Evolutionary conservation across 306 rosid species (phyloP).

Genomic region (Castanea mollissima): DNA sequence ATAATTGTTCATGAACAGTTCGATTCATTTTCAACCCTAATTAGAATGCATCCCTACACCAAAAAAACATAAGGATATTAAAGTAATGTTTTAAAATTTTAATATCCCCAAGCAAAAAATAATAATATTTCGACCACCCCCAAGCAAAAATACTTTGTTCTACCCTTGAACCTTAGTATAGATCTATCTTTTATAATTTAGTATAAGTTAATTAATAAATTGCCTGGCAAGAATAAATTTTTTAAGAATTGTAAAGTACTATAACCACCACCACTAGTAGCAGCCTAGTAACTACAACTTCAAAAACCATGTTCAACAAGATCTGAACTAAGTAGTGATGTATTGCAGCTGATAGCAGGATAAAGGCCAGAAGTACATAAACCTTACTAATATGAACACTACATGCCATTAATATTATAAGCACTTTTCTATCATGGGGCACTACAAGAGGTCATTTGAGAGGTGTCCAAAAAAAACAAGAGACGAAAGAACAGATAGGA

Average conservation of each 20-base stretch:
- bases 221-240: background rate
- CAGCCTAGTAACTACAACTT: background rate
- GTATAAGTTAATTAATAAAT: background rate
- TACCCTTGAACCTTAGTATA: background rate
- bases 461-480: background rate
- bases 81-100: no score
- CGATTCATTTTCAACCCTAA: no score
- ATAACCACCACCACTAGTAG: background rate
- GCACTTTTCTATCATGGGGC: background rate
- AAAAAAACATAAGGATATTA: no score
- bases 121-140: no score
- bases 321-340: background rate
- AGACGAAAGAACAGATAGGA: slow-evolving; percentile 8
- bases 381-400: background rate
- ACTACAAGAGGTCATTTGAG: slow-evolving; percentile 9
- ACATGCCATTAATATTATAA: slow-evolving; percentile 1
- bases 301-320: background rate
- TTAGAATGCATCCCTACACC: no score
- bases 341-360: background rate
- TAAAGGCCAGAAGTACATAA: background rate
- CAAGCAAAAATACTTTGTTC: no score
- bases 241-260: background rate
- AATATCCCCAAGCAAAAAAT: no score
- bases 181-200: background rate
- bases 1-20: no score